Evolutionary conservation across 2,329 filamentous ascomycete genomes (phyloP).

Genomic region (Talaromyces sp.): DNA sequence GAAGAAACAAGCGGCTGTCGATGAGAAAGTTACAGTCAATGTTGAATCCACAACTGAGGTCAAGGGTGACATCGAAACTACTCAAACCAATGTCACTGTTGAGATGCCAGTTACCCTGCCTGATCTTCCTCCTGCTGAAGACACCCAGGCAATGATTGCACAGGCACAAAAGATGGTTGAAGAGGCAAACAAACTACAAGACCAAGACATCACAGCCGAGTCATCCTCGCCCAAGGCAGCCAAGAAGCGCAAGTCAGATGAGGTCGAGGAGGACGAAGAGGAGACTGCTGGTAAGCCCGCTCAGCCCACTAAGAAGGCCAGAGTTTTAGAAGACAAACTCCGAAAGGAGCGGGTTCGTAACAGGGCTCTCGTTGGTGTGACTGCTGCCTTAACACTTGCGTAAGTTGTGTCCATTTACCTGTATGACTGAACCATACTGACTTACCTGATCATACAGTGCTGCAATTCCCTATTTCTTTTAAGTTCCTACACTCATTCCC

Average conservation of each 20-base stretch:
- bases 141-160: conserved; percentile 77
- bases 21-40: conserved; percentile 62
- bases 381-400: conserved; percentile 84
- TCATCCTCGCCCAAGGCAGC: conserved; percentile 34
- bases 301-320: conserved; percentile 68
- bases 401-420: conserved; percentile 52
- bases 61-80: conserved; percentile 59
- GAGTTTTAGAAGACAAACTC: conserved; percentile 66
- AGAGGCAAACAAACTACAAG: conserved; percentile 54
- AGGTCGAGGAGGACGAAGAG: conserved; percentile 55
- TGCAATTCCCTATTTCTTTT: conserved; percentile 49
- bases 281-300: conserved; percentile 38
- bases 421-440: conserved; percentile 1
- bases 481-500: conserved; percentile 17
- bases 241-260: conserved; percentile 71
- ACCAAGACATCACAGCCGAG: conserved; percentile 33
- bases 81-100: conserved; percentile 69
- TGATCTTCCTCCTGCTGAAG: conserved; percentile 69
- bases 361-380: conserved; percentile 79
- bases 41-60: conserved; percentile 62
- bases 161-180: conserved; percentile 87
- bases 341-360: conserved; percentile 83
- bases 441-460: conserved; percentile 29
- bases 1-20: conserved; percentile 25
- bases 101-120: conserved; percentile 67